Base-by-base conservation (phyloP, 2,329 filamentous ascomycete genomes). In the Ceratocystis eucalypticola region DNA sequence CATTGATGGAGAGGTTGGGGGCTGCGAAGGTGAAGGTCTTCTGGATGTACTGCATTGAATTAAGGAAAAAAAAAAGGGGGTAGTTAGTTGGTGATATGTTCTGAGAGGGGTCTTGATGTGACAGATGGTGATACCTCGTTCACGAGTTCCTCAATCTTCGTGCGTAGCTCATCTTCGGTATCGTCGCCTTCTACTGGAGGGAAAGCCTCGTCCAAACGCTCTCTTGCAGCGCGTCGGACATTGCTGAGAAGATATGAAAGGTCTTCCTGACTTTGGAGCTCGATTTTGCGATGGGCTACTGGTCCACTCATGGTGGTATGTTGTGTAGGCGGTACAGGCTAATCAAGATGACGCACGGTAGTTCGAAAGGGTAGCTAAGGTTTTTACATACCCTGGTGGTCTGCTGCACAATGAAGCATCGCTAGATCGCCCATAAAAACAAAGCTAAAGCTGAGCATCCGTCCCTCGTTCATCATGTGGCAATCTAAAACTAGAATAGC, bases 261-360 rank as follows among this genome's bases (percentile, higher is more conserved):
- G 75, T 93, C 89, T 62, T 87, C 84, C 53, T 85, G 83, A n/a
- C 83, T 82, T 77, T 92, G 88, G 64, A 93, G 84, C 77, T 92
- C 89, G 74, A 93, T 88, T 76, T 86, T 88, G 74, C 89, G 86
- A 75, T 91, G 84, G 70, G 75, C 75, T 46, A 77, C 73, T 65
- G 75, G 74, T 44, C 73, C 71, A 69, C 74, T 73, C 75, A 77
- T 77, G 50, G 65, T 41, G n/a, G 20, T 20, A 22, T 20, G 57
- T 37, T 61, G 5, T 59, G 53, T 8, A 41, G 37, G 12, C 5
- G 20, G 53, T 59, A 0, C 53, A 10, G 3, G 46, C 46, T 7
- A 22, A 48, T 48, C 17, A 6, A 48, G 46, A n/a, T 22, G 17
- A 17, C 20, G 46, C 20, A 17, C 15, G 5, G 45, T 48, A 20